Conservation (phyloP, 306 rosid species). For the Spatholobus suberectus region DNA sequence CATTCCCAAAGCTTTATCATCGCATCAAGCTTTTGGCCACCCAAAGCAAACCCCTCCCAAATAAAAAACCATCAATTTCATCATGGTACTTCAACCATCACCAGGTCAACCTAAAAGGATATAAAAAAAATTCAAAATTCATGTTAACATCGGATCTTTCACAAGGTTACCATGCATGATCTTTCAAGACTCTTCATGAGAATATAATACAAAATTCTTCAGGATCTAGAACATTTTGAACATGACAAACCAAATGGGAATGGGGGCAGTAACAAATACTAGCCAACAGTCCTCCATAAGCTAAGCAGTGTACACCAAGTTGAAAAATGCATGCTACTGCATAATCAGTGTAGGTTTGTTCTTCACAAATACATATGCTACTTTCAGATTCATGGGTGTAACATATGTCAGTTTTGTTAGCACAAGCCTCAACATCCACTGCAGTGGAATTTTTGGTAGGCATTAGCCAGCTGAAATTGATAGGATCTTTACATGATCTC, state of each 20-base stretch:
- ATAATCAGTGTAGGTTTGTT: slow-evolving; percentile 23
- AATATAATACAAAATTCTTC: slow-evolving; percentile 18
- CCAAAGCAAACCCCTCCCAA: background rate
- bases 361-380: slow-evolving; percentile 10
- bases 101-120: background rate
- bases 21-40: background rate
- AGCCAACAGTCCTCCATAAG: slow-evolving; percentile 68
- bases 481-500: slow-evolving; percentile 53
- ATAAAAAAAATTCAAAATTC: too few species aligned
- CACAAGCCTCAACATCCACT: slow-evolving; percentile 10
- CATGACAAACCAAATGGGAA: slow-evolving; percentile 48
- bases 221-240: slow-evolving; percentile 46
- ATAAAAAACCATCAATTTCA: background rate
- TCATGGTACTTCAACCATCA: background rate
- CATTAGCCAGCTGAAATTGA: slow-evolving; percentile 55
- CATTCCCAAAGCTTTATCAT: background rate
- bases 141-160: background rate
- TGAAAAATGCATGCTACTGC: slow-evolving; percentile 43
- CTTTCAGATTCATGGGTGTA: slow-evolving; percentile 31
- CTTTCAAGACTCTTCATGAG: slow-evolving; percentile 12
- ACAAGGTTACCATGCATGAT: background rate
- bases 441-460: background rate
- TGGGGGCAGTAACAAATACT: slow-evolving; percentile 60
- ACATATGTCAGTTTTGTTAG: slow-evolving; percentile 4
- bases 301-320: slow-evolving; percentile 69